Conservation (phyloP, 2,329 filamentous ascomycete species). For the Knufia fluminis region DNA sequence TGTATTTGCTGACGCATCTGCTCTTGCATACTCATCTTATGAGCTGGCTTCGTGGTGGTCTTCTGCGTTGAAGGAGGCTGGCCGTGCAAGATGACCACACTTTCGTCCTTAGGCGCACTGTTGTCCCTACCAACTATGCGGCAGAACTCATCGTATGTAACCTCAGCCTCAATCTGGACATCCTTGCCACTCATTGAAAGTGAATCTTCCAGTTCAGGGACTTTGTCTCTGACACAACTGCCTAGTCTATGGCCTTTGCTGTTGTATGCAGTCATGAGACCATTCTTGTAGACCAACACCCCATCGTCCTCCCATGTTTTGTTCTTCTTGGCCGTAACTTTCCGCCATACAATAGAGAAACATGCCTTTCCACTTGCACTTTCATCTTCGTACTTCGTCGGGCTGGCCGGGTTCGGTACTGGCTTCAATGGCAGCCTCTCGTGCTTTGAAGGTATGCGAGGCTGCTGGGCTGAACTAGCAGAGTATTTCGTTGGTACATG, state of each 20-base stretch:
- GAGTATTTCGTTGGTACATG: background rate
- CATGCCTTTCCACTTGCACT: conserved; percentile 12
- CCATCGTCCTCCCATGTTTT: conserved; percentile 72
- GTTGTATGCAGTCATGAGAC: conserved; percentile 53
- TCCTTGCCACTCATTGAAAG: conserved; percentile 59
- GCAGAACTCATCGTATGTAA: conserved; percentile 51
- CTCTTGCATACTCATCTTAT: conserved; percentile 19
- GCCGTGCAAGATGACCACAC: background rate
- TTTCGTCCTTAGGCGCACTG: conserved; percentile 7
- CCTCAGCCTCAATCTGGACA: conserved; percentile 55
- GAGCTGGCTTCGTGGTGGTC: background rate
- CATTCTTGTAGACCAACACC: conserved; percentile 48
- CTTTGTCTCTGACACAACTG: conserved; percentile 45
- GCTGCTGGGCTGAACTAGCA: background rate
- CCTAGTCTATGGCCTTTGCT: conserved; percentile 57
- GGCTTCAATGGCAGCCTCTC: conserved; percentile 11
- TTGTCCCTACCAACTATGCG: conserved; percentile 37
- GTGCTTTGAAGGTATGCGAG: background rate
- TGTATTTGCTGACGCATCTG: conserved; percentile 21
- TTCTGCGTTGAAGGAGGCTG: conserved; percentile 10
- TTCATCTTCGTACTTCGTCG: conserved; percentile 23
- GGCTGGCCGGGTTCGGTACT: conserved; percentile 27
- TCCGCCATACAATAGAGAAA: conserved; percentile 44
- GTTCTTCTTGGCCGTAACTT: conserved; percentile 62
- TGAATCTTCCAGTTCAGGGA: conserved; percentile 50